phyloP scores from a whole-genome alignment of 2,329 filamentous ascomycete species.

The Exophiala alcalophila region DNA sequence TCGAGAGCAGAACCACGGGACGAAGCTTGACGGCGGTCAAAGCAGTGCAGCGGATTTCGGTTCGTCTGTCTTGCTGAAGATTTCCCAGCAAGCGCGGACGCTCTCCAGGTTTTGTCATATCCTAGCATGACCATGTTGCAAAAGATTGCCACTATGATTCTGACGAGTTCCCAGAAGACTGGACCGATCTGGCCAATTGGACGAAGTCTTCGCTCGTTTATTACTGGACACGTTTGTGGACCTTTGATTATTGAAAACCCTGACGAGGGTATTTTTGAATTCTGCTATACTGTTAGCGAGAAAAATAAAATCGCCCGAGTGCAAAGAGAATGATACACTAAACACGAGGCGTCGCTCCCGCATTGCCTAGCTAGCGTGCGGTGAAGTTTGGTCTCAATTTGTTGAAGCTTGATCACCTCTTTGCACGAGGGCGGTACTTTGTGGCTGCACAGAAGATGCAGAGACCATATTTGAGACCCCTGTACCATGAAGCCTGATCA shows the following conservation, averaged over 20 bases:
- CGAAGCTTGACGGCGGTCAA: slow-evolving; percentile 11
- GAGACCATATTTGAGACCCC: not conserved
- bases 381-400: no score
- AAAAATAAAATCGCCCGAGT: no score
- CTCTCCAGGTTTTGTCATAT: slow-evolving; percentile 9
- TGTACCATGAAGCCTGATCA: slow-evolving; percentile 11
- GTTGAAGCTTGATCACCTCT: no score
- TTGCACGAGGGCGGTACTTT: no score
- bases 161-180: slow-evolving; percentile 5
- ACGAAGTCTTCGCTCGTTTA: slow-evolving; percentile 9
- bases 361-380: no score
- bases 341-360: no score
- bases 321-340: no score
- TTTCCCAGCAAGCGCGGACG: slow-evolving; percentile 5
- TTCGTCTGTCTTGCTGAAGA: slow-evolving; percentile 3
- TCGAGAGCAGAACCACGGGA: not conserved
- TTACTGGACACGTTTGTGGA: no score
- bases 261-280: no score
- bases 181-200: slow-evolving; percentile 7
- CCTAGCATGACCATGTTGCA: slow-evolving; percentile 7
- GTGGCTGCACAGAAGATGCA: not conserved
- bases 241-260: no score
- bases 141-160: slow-evolving; percentile 3
- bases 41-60: slow-evolving; percentile 3
- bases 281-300: no score